Percentiles rank a stretch among this genome's conserved stretches.
Evolutionary conservation across 805 yeast species (phyloP).

Genomic region (Kluyveromyces siamensis): DNA sequence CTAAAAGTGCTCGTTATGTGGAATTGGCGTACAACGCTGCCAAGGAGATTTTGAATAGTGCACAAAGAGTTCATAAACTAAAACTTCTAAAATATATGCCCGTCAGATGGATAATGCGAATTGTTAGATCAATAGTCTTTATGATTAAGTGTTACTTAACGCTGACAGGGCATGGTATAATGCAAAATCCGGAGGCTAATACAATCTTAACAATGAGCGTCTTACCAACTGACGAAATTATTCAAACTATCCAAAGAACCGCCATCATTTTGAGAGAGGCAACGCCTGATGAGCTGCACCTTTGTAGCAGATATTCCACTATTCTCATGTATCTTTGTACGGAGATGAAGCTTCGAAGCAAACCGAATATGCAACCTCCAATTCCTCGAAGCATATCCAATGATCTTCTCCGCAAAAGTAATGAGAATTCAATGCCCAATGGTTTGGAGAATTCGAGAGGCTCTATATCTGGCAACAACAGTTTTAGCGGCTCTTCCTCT

Average conservation of each 20-base stretch:
- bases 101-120: constrained; percentile 82
- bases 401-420: not conserved
- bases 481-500: not conserved
- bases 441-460: not conserved
- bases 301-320: constrained; percentile 71
- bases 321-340: constrained; percentile 68
- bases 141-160: constrained; percentile 78
- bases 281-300: constrained; percentile 81
- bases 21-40: constrained; percentile 80
- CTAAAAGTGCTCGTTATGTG: constrained; percentile 66
- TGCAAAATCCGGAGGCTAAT: constrained; percentile 31
- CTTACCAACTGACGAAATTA: constrained; percentile 63
- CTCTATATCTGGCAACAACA: not conserved
- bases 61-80: constrained; percentile 57
- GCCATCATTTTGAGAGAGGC: constrained; percentile 72
- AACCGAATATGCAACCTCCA: constrained; percentile 20
- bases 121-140: constrained; percentile 83
- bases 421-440: not conserved
- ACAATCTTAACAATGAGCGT: constrained; percentile 50
- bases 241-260: constrained; percentile 56
- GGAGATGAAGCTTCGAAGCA: constrained; percentile 51
- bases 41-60: constrained; percentile 62
- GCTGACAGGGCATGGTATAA: constrained; percentile 32
- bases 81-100: constrained; percentile 71
- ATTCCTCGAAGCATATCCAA: constrained; percentile 13